Percentiles rank a stretch among this genome's conserved stretches.
Evolutionary conservation across 75 land plant genomes (phyloP).

Genomic region (Cryptomeria japonica): DNA sequence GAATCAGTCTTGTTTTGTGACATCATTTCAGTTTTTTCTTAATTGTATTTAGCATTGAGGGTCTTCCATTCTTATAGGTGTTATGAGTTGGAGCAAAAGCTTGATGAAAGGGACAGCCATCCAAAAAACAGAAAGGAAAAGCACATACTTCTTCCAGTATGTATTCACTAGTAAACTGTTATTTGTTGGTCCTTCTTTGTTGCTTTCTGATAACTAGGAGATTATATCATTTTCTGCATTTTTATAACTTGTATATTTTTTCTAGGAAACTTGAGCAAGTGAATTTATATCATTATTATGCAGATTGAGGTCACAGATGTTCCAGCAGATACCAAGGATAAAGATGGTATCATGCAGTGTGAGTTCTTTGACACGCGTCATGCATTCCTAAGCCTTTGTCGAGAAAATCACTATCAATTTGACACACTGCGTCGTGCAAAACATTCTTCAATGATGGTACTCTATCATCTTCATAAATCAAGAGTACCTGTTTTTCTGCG

Average conservation of each 20-base stretch:
- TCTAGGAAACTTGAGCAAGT: background rate
- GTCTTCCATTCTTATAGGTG: constrained; percentile 51
- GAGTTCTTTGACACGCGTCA: constrained; percentile 64
- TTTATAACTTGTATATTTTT: no score
- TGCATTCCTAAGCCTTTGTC: constrained; percentile 63
- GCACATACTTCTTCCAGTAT: constrained; percentile 59
- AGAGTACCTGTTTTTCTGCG: constrained; percentile 38
- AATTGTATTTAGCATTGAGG: background rate
- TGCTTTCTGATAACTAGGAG: background rate
- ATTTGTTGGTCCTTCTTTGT: background rate
- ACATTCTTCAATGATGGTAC: constrained; percentile 86
- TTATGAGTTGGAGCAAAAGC: constrained; percentile 77
- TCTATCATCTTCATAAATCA: constrained; percentile 65
- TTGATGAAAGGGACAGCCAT: constrained; percentile 89
- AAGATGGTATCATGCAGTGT: constrained; percentile 55
- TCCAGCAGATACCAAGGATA: constrained; percentile 60
- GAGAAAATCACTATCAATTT: constrained; percentile 72
- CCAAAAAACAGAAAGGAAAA: constrained; percentile 69
- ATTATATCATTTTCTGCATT: background rate
- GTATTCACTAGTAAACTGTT: background rate
- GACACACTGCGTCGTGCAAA: constrained; percentile 86
- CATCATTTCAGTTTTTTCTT: background rate
- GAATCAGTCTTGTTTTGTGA: background rate
- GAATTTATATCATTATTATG: background rate
- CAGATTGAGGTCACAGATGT: constrained; percentile 50